Conservation (phyloP, 345 rosid genomes). For the Rhodamnia rubescens region DNA sequence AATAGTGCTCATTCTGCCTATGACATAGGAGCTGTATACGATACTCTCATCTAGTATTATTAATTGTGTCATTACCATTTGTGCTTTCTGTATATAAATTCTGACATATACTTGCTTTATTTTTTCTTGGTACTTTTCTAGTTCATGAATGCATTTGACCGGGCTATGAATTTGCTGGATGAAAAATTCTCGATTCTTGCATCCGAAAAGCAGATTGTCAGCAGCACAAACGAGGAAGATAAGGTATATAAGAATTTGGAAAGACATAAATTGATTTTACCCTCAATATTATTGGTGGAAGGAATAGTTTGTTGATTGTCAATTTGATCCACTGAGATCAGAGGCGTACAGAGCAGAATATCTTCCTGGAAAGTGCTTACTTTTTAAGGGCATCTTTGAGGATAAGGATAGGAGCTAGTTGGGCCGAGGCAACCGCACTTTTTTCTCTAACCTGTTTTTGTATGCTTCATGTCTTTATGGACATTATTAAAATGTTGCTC, state of each 20-base stretch:
- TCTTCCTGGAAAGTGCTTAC: neutral
- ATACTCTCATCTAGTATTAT: neutral
- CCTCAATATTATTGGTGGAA: neutral
- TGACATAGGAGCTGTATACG: neutral
- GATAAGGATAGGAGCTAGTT: neutral
- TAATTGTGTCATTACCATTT: neutral
- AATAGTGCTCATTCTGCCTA: neutral
- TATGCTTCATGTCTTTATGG: neutral
- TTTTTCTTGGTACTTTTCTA: conserved; percentile 13
- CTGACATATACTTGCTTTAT: neutral
- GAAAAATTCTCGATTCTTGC: conserved; percentile 49
- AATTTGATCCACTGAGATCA: neutral
- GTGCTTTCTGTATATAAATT: neutral
- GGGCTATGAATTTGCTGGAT: conserved; percentile 64
- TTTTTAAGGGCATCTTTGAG: neutral
- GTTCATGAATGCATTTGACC: conserved; percentile 70
- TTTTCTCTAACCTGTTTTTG: neutral
- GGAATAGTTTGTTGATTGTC: neutral
- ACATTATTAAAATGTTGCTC: neutral
- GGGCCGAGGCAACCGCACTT: neutral
- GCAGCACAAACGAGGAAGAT: conserved; percentile 55
- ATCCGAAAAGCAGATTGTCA: conserved; percentile 61
- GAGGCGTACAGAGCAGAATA: neutral
- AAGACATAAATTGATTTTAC: neutral
- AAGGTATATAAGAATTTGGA: conserved; percentile 29